A percentile compares a stretch with the other conserved stretches of the same genome.
phyloP scores from a whole-genome alignment of 2,329 filamentous ascomycete genomes.

The Xylariaceae sp. region DNA sequence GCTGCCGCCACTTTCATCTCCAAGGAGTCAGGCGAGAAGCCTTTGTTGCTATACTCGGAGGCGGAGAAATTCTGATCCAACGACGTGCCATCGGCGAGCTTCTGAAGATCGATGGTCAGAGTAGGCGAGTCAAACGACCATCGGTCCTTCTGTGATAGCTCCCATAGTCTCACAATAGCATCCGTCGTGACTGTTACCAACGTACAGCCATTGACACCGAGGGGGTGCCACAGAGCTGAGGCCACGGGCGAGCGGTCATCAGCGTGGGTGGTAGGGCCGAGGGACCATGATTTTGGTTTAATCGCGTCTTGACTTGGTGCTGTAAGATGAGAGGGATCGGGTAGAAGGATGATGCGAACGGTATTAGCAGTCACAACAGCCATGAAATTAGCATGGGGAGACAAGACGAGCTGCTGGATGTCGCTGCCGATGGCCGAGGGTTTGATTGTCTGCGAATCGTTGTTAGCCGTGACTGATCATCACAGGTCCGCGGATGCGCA shows the following conservation, averaged over 20 bases:
- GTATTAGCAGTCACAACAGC: constrained; percentile 85
- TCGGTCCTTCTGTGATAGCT: constrained; percentile 74
- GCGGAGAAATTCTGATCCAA: constrained; percentile 79
- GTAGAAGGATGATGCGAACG: constrained; percentile 80
- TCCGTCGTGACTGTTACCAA: constrained; percentile 86
- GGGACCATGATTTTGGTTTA: constrained; percentile 78
- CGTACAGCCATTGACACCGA: constrained; percentile 74
- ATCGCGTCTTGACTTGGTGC: constrained; percentile 62
- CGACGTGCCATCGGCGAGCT: constrained; percentile 77
- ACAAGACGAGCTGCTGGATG: constrained; percentile 80
- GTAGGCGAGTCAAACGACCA: constrained; percentile 83
- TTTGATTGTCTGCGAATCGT: constrained; percentile 58
- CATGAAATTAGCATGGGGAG: constrained; percentile 74
- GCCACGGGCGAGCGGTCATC: constrained; percentile 76
- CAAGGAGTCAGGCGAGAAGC: constrained; percentile 81
- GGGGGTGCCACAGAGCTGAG: constrained; percentile 85
- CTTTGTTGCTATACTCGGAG: constrained; percentile 65
- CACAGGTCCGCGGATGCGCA: background rate
- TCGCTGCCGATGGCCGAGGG: constrained; percentile 71
- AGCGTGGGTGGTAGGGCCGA: constrained; percentile 90
- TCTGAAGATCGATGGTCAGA: constrained; percentile 80
- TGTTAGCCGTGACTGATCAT: constrained; percentile 8
- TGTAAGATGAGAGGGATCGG: constrained; percentile 70
- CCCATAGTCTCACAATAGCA: constrained; percentile 85
- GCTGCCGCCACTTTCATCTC: constrained; percentile 94